Evolutionary conservation across 768 basidiomycete species (phyloP), one percentile per base, ranked within the genome.

Genomic region (Multifurca ochricompacta): DNA sequence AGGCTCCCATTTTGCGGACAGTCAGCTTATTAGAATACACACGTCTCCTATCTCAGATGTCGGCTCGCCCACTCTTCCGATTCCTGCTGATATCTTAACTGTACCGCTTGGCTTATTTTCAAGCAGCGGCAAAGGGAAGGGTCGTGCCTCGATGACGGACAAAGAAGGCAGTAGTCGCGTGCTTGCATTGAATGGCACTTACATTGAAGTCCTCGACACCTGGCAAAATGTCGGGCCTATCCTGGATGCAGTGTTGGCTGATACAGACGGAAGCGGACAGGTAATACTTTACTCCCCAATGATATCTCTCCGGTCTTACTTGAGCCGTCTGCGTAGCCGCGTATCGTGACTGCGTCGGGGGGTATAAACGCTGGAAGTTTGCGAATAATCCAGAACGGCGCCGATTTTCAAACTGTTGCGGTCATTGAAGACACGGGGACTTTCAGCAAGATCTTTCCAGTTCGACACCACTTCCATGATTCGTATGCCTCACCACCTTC

Each of bases 311-410:
- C 10, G 13, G 30, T 30, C 4, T 42, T 30, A 21, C 39, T 48
- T 31, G 43, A 46, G 18, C 14, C 5, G 13, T 40, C 27, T 25
- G 16, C 16, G 6, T 37, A 92, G 87, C 74, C 73, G n/a, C 83
- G 87, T 66, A 78, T 94, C 37, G 80, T 95, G 4, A 90, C 91
- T 1, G 90, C 88, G 62, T 93, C 90, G 3, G 93, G 93, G 5
- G 86, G 81, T 2, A 76, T 75, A 45, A 89, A 81, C 58, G 79
- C 81, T 2, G 92, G 93, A 2, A 82, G 84, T 9, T 63, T 96
- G 14, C 83, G 85, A 44, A 68, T 92, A 28, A 76, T 96, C 18
- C 75, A 88, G 56, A 88, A 82, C 52, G 92, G 92, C 2, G 88
- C 90, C 6, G 85, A 89, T 60, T 84, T 91, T 64, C 73, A 79